These are phyloP conservation scores for Phytophthora pseudosyringae DNA, from an alignment of 352 stramenopile genomes.

Conservation along the genomic window DNA sequence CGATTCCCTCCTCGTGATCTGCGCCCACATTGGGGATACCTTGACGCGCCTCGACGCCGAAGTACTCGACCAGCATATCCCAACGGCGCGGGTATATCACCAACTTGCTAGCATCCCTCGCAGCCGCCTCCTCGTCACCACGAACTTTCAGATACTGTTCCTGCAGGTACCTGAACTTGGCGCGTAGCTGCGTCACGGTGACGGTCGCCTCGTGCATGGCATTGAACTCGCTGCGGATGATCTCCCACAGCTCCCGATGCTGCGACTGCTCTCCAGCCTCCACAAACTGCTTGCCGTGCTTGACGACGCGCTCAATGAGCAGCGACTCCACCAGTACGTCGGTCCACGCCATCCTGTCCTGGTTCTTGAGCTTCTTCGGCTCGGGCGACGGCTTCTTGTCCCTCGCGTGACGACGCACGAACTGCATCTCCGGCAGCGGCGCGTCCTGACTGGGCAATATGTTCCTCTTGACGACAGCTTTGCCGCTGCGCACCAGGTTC, in stretches of 20 bases:
- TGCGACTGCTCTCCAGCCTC: conserved; percentile 11
- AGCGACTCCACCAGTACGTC: conserved; percentile 31
- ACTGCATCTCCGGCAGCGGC: conserved; percentile 23
- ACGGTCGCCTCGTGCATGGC: conserved; percentile 15
- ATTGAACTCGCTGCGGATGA: conserved; percentile 29
- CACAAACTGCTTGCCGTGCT: conserved; percentile 25
- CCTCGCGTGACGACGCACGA: conserved; percentile 11
- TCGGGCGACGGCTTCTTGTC: conserved; percentile 20
- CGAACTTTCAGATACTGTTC: conserved; percentile 28
- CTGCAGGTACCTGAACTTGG: conserved; percentile 35
- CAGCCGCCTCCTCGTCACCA: conserved; percentile 20
- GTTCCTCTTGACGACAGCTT: conserved; percentile 6
- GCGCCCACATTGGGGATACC: background rate
- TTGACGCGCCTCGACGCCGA: conserved; percentile 13
- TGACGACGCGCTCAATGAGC: conserved; percentile 26
- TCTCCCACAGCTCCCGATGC: conserved; percentile 28
- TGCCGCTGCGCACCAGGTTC: conserved; percentile 33
- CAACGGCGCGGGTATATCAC: conserved; percentile 36
- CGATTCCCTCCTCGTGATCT: conserved; percentile 1
- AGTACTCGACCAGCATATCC: conserved; percentile 36
- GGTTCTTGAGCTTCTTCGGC: conserved; percentile 13
- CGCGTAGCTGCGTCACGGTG: conserved; percentile 29
- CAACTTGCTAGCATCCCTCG: conserved; percentile 11
- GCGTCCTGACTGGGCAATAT: conserved; percentile 20
- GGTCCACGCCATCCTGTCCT: conserved; percentile 32